Base-by-base conservation (phyloP, 306 rosid species). In the Casuarina equisetifolia region DNA sequence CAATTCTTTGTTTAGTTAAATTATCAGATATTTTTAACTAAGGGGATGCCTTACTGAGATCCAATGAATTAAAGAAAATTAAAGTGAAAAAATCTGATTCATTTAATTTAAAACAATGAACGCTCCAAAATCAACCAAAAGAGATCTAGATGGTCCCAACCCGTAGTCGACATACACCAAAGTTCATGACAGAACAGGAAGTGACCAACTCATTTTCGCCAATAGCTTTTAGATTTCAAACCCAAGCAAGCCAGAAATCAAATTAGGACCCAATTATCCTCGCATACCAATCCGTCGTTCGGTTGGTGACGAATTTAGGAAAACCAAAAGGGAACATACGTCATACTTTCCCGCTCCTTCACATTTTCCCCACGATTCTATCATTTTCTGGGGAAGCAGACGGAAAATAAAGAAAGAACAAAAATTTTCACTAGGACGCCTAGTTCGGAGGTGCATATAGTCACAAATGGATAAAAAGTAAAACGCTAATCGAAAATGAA, bases 371-470 rank as follows among this genome's bases (percentile, higher is more conserved):
- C 58, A 53, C 0, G n/a, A 11, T 62, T 36, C 16, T 38, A 6
- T 5, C 15, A 6, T 73, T 61, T 76, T 55, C 52, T 49, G 19
- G 9, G 40, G 4, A 74, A 74, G 32, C 76, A 72, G 57, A 66
- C 73, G 43, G 69, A 79, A 35, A 3, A 5, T 2, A 6, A 63
- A 11, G 32, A 20, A 32, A 63, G 40, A 17, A 67, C 8, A 11
- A 67, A 42, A 19, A 67, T 35, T 36, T 67, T 44, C 35, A 17
- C 49, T 10, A 42, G 50, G 42, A 42, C 5, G 4, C 6, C 35
- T 7, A 16, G 39, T 58, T 8, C 25, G 39, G 64, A 16, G 5
- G 64, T 3, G 39, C 20, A 58, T 58, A 20, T 58, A 16, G 9
- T 58, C 25, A 2, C 13, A 58, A 20, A 58, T 20, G 10, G 36